Evolutionary conservation across 179 eudicot species (phyloP).

Genomic region (Dionaea muscipula): DNA sequence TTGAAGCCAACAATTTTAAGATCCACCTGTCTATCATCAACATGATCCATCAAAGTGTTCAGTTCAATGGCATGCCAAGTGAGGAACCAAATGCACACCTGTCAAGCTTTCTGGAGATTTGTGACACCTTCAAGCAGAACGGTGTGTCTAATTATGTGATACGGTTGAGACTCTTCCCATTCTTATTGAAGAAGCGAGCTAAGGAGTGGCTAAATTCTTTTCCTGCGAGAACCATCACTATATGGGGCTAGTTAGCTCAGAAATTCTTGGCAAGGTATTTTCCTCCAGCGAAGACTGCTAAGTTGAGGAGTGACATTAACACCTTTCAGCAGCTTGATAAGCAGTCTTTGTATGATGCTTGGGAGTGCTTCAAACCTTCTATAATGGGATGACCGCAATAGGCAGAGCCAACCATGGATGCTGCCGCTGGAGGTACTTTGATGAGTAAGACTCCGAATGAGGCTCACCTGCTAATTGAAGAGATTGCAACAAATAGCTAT

Average conservation of each 20-base stretch:
- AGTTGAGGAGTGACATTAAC: background rate
- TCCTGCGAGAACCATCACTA: background rate
- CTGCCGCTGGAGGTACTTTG: background rate
- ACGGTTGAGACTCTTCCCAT: background rate
- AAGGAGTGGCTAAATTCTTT: background rate
- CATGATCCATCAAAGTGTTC: no score
- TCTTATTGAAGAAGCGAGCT: background rate
- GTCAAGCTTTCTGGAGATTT: background rate
- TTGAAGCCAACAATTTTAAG: no score
- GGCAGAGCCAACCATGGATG: background rate
- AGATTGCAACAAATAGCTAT: no score
- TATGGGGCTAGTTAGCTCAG: background rate
- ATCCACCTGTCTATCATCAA: no score
- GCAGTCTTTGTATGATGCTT: background rate
- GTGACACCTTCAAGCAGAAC: background rate
- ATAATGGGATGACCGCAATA: no score
- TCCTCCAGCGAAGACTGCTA: background rate
- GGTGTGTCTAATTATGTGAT: background rate
- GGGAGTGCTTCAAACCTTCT: background rate
- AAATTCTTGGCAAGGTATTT: background rate
- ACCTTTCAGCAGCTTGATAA: background rate
- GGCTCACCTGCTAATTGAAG: no score
- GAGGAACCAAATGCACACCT: background rate
- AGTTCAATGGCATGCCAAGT: no score
- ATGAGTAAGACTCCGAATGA: no score